Percentiles rank a stretch among this genome's conserved stretches.
Evolutionary conservation across 192 early-diverging fungal species (phyloP).

Genomic region (Cetraspora pellucida): DNA sequence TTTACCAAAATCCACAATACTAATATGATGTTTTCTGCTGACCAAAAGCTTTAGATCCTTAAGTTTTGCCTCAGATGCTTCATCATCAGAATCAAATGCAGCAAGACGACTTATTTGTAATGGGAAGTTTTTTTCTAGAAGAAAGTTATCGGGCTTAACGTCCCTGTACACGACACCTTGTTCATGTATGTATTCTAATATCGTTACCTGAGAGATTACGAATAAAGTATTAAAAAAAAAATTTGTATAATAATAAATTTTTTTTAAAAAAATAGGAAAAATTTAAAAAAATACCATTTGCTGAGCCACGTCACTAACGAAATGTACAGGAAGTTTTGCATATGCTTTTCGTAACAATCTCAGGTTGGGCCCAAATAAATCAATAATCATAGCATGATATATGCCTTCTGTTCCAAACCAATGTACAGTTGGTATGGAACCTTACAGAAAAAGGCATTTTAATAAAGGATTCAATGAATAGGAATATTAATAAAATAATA

Average conservation of each 20-base stretch:
- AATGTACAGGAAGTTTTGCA: conserved; percentile 43
- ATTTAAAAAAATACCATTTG: conserved; percentile 51
- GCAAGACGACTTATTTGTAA: conserved; percentile 34
- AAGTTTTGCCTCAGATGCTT: conserved; percentile 38
- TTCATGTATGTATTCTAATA: conserved; percentile 58
- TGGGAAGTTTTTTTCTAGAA: conserved; percentile 50
- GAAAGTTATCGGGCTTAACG: conserved; percentile 65
- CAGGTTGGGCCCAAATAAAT: conserved; percentile 61
- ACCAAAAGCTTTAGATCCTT: conserved; percentile 22
- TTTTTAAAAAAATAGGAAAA: background rate
- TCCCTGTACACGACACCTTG: conserved; percentile 66
- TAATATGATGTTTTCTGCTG: conserved; percentile 59
- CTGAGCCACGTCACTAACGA: conserved; percentile 52
- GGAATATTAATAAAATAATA: conserved; percentile 17
- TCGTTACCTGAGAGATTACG: conserved; percentile 34
- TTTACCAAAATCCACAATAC: conserved; percentile 57
- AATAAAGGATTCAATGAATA: background rate
- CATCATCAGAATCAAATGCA: conserved; percentile 36
- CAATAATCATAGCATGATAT: conserved; percentile 55
- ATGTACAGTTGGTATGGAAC: conserved; percentile 51
- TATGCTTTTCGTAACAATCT: conserved; percentile 50
- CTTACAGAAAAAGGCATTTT: conserved; percentile 32
- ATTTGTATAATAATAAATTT: background rate
- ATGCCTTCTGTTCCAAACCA: conserved; percentile 57
- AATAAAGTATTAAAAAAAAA: background rate